Conservation (phyloP, 1,284 basidiomycete species). For the Marasmius oreades region DNA sequence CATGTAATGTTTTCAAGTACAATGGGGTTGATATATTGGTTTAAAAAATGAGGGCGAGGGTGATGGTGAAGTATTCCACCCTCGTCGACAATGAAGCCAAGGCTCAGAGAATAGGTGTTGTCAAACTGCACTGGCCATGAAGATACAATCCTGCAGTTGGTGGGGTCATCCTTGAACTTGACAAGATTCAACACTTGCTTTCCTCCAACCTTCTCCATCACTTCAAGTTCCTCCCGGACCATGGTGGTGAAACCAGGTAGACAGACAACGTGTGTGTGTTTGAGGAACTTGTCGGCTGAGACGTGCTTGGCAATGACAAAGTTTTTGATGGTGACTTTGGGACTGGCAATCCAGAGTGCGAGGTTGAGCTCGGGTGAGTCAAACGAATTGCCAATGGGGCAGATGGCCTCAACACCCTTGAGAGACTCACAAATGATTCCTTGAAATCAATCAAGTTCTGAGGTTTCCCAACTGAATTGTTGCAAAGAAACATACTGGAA, state of each 20-base stretch:
- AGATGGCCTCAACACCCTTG: constrained; percentile 45
- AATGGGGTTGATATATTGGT: no score
- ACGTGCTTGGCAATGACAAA: constrained; percentile 52
- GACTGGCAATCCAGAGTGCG: constrained; percentile 50
- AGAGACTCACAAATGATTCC: constrained; percentile 64
- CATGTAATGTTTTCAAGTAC: no score
- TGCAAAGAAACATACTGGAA: constrained; percentile 33
- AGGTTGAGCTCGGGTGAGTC: constrained; percentile 43
- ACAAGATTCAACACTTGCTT: constrained; percentile 34
- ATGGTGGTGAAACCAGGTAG: constrained; percentile 48
- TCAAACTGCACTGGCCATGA: constrained; percentile 48
- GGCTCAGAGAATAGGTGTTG: constrained; percentile 37
- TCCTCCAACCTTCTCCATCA: constrained; percentile 39
- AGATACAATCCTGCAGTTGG: constrained; percentile 38
- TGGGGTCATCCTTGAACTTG: constrained; percentile 40
- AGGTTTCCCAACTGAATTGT: neutral
- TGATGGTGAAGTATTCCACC: constrained; percentile 44
- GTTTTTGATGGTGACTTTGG: constrained; percentile 52
- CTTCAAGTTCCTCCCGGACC: constrained; percentile 42
- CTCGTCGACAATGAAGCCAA: constrained; percentile 42
- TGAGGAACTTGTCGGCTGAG: constrained; percentile 38
- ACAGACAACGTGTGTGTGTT: constrained; percentile 51
- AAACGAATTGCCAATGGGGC: constrained; percentile 49
- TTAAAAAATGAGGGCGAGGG: no score
- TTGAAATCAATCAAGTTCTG: constrained; percentile 8